Conservation (phyloP, 2,329 filamentous ascomycete genomes). For the Aspergillus neoniger region DNA sequence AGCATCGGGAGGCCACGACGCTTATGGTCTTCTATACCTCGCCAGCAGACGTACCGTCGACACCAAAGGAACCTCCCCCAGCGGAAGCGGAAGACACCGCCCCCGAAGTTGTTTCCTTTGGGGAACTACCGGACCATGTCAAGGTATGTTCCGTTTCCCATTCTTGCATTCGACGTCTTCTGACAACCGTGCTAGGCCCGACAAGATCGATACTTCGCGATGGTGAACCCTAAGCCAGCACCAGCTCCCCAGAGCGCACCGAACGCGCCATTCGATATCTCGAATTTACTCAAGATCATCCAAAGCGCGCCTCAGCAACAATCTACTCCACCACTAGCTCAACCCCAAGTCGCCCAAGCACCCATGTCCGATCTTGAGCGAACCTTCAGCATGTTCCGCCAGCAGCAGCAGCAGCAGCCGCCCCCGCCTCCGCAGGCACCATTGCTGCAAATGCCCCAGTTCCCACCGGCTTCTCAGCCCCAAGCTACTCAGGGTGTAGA, state of each 20-base stretch:
- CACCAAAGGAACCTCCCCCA: constrained; percentile 50
- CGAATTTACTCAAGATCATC: constrained; percentile 45
- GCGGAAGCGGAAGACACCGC: constrained; percentile 39
- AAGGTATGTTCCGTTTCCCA: constrained; percentile 32
- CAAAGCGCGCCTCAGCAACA: constrained; percentile 36
- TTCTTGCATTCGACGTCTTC: background rate
- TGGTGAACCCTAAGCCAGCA: constrained; percentile 35
- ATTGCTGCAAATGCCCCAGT: constrained; percentile 32
- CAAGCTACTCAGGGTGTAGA: constrained; percentile 34
- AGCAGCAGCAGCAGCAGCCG: constrained; percentile 30
- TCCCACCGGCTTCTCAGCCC: constrained; percentile 27
- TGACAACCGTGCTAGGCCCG: constrained; percentile 34
- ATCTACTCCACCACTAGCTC: constrained; percentile 31
- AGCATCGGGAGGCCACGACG: constrained; percentile 49
- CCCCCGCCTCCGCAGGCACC: constrained; percentile 27
- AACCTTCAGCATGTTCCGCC: constrained; percentile 44
- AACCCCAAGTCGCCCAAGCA: constrained; percentile 25
- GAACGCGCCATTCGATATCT: constrained; percentile 40
- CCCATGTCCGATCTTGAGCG: constrained; percentile 35
- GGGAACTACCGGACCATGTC: constrained; percentile 44
- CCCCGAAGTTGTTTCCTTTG: constrained; percentile 43
- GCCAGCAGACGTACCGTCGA: constrained; percentile 47
- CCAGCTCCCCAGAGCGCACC: constrained; percentile 25
- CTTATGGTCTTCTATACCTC: constrained; percentile 53
- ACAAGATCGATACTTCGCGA: constrained; percentile 45